Conservation (phyloP, 73 alveolate species). For the Paramecium pentaurelia region DNA sequence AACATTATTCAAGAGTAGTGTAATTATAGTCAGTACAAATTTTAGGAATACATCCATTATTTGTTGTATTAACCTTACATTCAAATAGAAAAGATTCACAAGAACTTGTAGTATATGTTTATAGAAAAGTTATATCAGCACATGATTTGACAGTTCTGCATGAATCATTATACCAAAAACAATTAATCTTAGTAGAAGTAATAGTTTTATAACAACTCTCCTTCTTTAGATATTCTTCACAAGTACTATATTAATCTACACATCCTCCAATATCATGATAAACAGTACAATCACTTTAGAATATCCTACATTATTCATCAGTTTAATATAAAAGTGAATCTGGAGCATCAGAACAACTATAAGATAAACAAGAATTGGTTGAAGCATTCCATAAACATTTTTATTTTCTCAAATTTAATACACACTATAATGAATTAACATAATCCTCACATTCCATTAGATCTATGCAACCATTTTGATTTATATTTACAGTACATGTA, state of each 20-base stretch:
- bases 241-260: not conserved
- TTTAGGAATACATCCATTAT: not conserved
- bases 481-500: not conserved
- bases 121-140: not conserved
- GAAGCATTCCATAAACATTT: not conserved
- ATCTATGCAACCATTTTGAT: not conserved
- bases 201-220: not conserved
- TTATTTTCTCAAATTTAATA: not conserved
- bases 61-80: not conserved
- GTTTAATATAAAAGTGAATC: not conserved
- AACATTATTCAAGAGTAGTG: not conserved
- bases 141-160: not conserved
- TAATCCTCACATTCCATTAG: not conserved
- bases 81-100: not conserved
- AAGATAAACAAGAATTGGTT: not conserved
- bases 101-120: not conserved
- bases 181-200: not conserved
- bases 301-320: not conserved
- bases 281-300: not conserved
- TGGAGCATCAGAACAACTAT: not conserved
- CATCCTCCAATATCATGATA: not conserved
- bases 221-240: not conserved
- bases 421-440: not conserved
- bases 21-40: not conserved
- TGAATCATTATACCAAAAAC: not conserved